Evolutionary conservation across 108 stramenopile species (phyloP), one percentile per base, ranked within the genome.

Genomic region (Nitzschia putrida): DNA sequence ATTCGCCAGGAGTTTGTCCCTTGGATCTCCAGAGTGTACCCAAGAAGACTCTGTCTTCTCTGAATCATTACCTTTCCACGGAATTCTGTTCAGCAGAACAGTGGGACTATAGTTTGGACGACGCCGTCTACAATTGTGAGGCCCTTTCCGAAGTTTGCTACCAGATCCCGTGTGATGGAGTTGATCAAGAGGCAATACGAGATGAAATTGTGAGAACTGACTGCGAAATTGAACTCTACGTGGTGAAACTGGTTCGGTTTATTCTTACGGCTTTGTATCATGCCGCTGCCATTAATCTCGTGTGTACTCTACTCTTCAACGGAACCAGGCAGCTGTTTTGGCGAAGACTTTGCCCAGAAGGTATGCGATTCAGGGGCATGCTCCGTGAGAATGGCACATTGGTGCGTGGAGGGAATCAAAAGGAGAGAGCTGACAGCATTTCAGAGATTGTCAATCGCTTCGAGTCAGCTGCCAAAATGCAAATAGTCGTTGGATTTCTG

Each of bases 181-280:
- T 73, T 37, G 63, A 81, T 24, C 54, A 70, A 23, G 63, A 56
- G 8, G 43, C 11, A 6, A 53, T 81, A 25, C 23, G 37, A 45
- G 61, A 52, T 11, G 37, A 66, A 23, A 66, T 72, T 0, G 71
- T 68, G 34, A 39, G 73, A 59, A 66, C 68, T 0, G 75, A 77
- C 44, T 81, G 80, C 52, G 42, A 73, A 43, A 58, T 76, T 9
- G 76, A 81, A 60, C 61, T 77, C 12, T 81, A 72, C 34, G 56
- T 59, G 12, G 40, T 81, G 34, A 20, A 72, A 24, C 60, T 73
- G 10, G 63, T 72, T 22, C 45, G 43, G 6, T 69, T 81, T 55
- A 41, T 72, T 22, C 37, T 72, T 21, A 21, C 60, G 12, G 71
- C 58, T 5, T 23, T 73, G 8, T 68, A 67, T 43, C 74, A 81